A percentile compares a stretch with the other conserved stretches of the same genome.
These are phyloP conservation scores for Tetrahymena elliotti DNA, from an alignment of 73 alveolate species.

Conservation along the genomic window DNA sequence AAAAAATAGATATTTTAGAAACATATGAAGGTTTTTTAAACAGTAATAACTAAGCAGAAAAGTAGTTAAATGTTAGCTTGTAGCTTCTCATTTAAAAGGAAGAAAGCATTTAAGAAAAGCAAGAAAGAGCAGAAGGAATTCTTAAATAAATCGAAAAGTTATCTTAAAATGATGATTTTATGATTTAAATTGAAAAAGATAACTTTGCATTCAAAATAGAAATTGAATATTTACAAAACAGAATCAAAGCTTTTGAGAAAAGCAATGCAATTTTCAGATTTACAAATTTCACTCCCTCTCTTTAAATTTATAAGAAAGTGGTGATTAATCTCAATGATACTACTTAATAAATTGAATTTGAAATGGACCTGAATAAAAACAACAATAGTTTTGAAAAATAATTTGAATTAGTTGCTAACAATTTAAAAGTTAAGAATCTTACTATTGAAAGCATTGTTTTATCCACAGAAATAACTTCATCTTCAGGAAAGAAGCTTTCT, in stretches of 20 bases:
- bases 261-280: neutral
- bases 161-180: neutral
- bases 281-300: neutral
- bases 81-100: neutral
- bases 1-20: neutral
- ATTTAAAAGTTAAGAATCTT: neutral
- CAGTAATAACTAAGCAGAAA: neutral
- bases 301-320: neutral
- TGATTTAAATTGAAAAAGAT: neutral
- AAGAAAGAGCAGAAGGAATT: neutral
- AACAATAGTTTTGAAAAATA: neutral
- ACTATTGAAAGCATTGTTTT: neutral
- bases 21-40: neutral
- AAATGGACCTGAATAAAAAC: neutral
- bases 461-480: neutral
- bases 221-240: neutral
- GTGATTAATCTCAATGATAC: neutral
- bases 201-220: neutral
- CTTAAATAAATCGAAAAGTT: neutral
- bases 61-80: neutral
- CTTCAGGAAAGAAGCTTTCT: neutral
- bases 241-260: neutral
- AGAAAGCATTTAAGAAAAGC: neutral
- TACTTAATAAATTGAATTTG: neutral
- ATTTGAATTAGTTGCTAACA: neutral